These are phyloP conservation scores for Colletotrichum higginsianum DNA, from an alignment of 2,329 filamentous ascomycete genomes.

Conservation along the genomic window DNA sequence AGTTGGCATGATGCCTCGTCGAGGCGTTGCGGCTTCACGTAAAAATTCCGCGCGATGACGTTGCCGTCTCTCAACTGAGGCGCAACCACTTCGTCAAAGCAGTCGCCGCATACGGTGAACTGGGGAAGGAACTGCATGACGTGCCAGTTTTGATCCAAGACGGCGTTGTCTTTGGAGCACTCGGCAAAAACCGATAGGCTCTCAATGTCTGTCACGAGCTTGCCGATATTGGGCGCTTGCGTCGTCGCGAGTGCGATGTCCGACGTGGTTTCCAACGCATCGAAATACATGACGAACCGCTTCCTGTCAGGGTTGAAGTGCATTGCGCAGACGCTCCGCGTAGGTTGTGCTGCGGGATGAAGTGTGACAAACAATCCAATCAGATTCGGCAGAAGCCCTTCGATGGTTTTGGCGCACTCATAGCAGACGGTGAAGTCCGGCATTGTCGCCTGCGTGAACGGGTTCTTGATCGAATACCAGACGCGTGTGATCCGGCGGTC, in stretches of 20 bases:
- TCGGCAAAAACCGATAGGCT: slow-evolving; percentile 71
- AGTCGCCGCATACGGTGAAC: slow-evolving; percentile 89
- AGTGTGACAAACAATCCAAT: slow-evolving; percentile 74
- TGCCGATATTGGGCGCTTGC: slow-evolving; percentile 68
- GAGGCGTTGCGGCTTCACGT: slow-evolving; percentile 70
- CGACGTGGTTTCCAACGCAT: slow-evolving; percentile 70
- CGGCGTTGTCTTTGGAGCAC: slow-evolving; percentile 75
- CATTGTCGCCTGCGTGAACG: slow-evolving; percentile 73
- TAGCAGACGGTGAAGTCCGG: slow-evolving; percentile 83
- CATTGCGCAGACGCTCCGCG: slow-evolving; percentile 77
- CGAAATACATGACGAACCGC: slow-evolving; percentile 73
- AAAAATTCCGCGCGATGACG: slow-evolving; percentile 76
- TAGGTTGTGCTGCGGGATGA: slow-evolving; percentile 61
- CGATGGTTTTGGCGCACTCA: slow-evolving; percentile 80
- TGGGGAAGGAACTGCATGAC: slow-evolving; percentile 81
- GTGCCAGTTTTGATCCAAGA: slow-evolving; percentile 80
- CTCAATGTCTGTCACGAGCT: slow-evolving; percentile 75
- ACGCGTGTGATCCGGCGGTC: slow-evolving; percentile 68
- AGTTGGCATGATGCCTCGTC: slow-evolving; percentile 78
- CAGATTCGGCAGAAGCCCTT: slow-evolving; percentile 81
- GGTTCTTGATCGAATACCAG: slow-evolving; percentile 85
- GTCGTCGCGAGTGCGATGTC: slow-evolving; percentile 64
- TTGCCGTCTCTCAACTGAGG: slow-evolving; percentile 71
- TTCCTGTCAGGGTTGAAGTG: slow-evolving; percentile 68
- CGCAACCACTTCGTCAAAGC: slow-evolving; percentile 84